phyloP scores from a whole-genome alignment of 805 yeast species.

The Lachancea sp. region DNA sequence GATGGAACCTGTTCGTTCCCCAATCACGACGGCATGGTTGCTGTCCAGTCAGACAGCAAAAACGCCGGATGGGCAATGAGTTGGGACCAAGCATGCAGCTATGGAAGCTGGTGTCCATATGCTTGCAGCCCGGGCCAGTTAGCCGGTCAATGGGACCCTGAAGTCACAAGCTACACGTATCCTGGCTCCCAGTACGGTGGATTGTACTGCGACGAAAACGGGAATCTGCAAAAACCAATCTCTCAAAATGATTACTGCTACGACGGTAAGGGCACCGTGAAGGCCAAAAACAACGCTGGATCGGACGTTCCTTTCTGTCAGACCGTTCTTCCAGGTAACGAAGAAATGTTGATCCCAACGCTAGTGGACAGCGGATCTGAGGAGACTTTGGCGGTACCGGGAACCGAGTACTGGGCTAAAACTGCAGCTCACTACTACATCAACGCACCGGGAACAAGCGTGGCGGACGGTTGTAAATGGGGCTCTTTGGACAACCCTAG shows the following conservation, averaged over 20 bases:
- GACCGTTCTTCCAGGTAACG: slow-evolving; percentile 90
- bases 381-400: slow-evolving; percentile 75
- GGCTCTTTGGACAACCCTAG: slow-evolving; percentile 59
- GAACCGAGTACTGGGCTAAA: slow-evolving; percentile 73
- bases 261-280: slow-evolving; percentile 72
- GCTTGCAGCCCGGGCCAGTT: slow-evolving; percentile 87
- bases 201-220: slow-evolving; percentile 64
- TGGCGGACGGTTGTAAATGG: slow-evolving; percentile 78
- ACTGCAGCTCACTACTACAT: slow-evolving; percentile 85
- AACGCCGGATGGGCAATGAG: slow-evolving; percentile 88
- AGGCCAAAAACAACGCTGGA: slow-evolving; percentile 50
- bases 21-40: slow-evolving; percentile 55
- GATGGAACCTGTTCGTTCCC: slow-evolving; percentile 62
- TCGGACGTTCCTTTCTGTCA: slow-evolving; percentile 77
- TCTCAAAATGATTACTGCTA: slow-evolving; percentile 56
- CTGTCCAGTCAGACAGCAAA: slow-evolving; percentile 49
- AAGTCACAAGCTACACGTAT: slow-evolving; percentile 62
- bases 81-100: slow-evolving; percentile 62
- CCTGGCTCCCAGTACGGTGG: slow-evolving; percentile 84
- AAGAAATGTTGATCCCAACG: slow-evolving; percentile 90
- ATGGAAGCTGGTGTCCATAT: slow-evolving; percentile 83
- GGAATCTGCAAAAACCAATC: slow-evolving; percentile 58
- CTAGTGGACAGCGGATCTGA: slow-evolving; percentile 43
- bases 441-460: slow-evolving; percentile 76
- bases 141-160: slow-evolving; percentile 84